Evolutionary conservation across 805 yeast genomes (phyloP).

Genomic region (Metschnikowia drakensbergensis): DNA sequence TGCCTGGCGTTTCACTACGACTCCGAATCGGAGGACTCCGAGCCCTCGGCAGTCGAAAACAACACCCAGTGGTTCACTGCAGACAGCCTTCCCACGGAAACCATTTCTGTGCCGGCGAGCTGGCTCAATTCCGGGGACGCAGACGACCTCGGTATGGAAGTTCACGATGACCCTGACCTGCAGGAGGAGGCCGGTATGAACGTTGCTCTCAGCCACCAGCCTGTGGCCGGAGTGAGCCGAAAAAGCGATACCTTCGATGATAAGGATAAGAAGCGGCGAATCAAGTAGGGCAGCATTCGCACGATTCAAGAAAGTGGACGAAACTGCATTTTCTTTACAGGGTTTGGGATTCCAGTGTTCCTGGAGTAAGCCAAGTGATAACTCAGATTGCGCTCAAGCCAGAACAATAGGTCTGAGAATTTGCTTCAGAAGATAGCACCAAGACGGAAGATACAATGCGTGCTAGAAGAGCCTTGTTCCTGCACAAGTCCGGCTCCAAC

Average conservation of each 20-base stretch:
- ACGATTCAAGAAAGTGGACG: too few relatives aligned
- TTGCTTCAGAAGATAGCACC: too few relatives aligned
- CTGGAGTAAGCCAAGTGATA: too few relatives aligned
- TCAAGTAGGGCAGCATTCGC: background rate
- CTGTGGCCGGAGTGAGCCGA: constrained; percentile 33
- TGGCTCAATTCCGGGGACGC: constrained; percentile 37
- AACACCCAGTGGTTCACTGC: constrained; percentile 15
- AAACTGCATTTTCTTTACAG: too few relatives aligned
- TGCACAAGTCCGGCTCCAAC: too few relatives aligned
- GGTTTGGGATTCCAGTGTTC: too few relatives aligned
- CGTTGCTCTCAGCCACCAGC: constrained; percentile 38
- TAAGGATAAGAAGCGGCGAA: constrained; percentile 6
- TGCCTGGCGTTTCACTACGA: constrained; percentile 40
- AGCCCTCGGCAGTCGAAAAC: constrained; percentile 7
- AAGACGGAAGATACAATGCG: too few relatives aligned
- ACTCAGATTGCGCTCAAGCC: too few relatives aligned
- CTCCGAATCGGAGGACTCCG: constrained; percentile 21
- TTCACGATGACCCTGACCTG: constrained; percentile 15
- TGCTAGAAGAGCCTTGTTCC: too few relatives aligned
- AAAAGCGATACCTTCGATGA: constrained; percentile 23
- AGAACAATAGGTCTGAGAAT: too few relatives aligned
- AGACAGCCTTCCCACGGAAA: constrained; percentile 8
- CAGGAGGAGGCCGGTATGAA: constrained; percentile 39
- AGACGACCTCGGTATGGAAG: constrained; percentile 32
- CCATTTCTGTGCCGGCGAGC: constrained; percentile 22